A percentile compares a stretch with the other conserved stretches of the same genome.
These are phyloP conservation scores for Collybia nuda DNA, from an alignment of 768 basidiomycete genomes.

Conservation along the genomic window DNA sequence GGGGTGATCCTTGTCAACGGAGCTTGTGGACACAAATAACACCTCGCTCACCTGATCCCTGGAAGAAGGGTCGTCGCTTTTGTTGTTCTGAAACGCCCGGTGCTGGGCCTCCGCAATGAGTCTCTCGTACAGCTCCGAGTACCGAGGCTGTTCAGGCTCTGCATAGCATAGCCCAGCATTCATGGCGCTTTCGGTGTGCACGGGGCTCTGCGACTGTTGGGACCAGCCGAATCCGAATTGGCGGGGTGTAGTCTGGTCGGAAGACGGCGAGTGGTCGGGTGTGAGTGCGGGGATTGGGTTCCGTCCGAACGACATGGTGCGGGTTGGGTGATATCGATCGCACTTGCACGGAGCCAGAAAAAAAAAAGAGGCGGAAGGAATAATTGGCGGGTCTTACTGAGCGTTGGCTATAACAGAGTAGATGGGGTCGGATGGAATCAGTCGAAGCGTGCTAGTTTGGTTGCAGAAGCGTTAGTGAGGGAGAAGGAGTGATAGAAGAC, in stretches of 20 bases:
- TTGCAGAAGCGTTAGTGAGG: background rate
- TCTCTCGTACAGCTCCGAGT: conserved; percentile 3
- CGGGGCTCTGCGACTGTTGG: background rate
- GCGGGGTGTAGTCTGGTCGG: background rate
- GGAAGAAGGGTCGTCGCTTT: too few species aligned
- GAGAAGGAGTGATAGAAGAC: background rate
- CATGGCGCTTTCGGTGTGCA: background rate
- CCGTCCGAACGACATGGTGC: background rate
- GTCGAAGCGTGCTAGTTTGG: background rate
- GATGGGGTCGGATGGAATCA: background rate
- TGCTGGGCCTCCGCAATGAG: background rate
- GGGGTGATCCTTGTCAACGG: too few species aligned
- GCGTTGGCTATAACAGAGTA: background rate
- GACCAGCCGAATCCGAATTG: conserved; percentile 1
- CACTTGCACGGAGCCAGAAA: background rate
- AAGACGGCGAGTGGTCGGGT: background rate
- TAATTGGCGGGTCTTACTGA: background rate
- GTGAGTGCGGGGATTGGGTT: background rate
- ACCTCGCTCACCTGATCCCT: too few species aligned
- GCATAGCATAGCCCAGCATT: background rate
- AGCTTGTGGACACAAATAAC: too few species aligned
- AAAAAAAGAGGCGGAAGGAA: background rate
- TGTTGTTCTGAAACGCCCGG: too few species aligned
- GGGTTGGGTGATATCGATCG: background rate
- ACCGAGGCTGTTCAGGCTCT: background rate